A percentile compares a stretch with the other conserved stretches of the same genome.
phyloP scores from a whole-genome alignment of 2,329 filamentous ascomycete species.

The Nothomitra cinnamomea region DNA sequence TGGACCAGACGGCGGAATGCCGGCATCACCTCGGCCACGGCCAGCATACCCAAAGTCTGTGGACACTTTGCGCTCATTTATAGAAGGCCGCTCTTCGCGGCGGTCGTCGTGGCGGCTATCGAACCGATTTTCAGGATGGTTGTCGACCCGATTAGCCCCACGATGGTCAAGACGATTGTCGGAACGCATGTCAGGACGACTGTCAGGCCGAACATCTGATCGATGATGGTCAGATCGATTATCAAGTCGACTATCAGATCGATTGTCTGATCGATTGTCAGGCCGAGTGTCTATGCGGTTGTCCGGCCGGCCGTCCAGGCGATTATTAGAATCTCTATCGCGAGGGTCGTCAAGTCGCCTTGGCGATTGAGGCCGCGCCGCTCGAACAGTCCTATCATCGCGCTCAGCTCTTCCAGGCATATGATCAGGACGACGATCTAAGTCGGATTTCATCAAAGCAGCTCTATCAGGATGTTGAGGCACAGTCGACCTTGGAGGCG shows the following conservation, averaged over 20 bases:
- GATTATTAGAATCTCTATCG: neutral
- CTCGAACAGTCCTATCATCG: slow-evolving; percentile 2
- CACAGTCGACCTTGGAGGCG: neutral
- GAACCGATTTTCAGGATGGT: neutral
- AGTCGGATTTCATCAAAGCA: slow-evolving; percentile 22
- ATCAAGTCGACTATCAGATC: neutral
- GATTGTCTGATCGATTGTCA: neutral
- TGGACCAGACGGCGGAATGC: slow-evolving; percentile 18
- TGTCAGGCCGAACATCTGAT: neutral
- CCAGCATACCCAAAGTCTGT: neutral
- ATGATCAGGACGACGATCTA: slow-evolving; percentile 6
- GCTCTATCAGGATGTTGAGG: slow-evolving; percentile 21
- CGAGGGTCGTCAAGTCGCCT: slow-evolving; percentile 1
- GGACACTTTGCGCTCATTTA: slow-evolving; percentile 1
- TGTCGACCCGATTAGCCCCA: neutral
- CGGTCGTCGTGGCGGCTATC: slow-evolving; percentile 2
- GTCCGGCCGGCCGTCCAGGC: too few species aligned
- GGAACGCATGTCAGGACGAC: neutral
- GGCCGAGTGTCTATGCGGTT: neutral
- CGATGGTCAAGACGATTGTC: neutral
- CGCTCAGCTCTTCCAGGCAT: slow-evolving; percentile 1
- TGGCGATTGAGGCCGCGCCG: slow-evolving; percentile 2
- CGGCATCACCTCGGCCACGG: slow-evolving; percentile 13
- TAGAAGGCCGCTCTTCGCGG: slow-evolving; percentile 1
- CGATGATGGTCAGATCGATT: neutral